Conservation (phyloP, 192 early-diverging fungal species). For the Gigaspora rosea region DNA sequence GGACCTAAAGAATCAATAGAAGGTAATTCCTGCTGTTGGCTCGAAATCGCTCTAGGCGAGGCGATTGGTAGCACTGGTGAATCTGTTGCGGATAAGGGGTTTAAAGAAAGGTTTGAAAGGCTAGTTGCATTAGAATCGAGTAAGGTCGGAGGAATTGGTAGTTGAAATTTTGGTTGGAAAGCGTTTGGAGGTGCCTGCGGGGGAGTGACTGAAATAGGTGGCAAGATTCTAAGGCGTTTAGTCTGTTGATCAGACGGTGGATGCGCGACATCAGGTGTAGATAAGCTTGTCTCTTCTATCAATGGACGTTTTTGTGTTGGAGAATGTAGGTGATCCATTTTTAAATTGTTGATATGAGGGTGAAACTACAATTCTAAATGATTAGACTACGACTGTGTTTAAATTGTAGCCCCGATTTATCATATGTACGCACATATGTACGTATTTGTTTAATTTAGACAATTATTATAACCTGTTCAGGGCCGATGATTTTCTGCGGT, state of each 20-base stretch:
- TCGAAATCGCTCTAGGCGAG: neutral
- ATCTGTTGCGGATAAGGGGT: neutral
- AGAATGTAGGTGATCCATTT: constrained; percentile 15
- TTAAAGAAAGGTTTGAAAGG: neutral
- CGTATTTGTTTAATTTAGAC: no score
- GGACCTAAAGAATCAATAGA: constrained; percentile 17
- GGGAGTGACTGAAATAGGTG: neutral
- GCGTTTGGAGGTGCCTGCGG: neutral
- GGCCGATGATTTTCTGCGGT: no score
- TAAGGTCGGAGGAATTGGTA: neutral
- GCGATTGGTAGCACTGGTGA: constrained; percentile 3
- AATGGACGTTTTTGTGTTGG: constrained; percentile 27
- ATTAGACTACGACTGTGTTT: no score
- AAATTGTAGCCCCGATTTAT: no score
- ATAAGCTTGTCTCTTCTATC: neutral
- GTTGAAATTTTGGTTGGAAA: constrained; percentile 7
- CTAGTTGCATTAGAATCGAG: neutral
- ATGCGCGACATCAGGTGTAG: neutral
- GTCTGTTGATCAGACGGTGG: constrained; percentile 4
- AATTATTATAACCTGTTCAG: no score
- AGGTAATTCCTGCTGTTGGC: constrained; percentile 18
- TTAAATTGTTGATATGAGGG: neutral
- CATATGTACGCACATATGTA: no score
- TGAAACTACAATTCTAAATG: no score
- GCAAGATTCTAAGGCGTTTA: constrained; percentile 30